Evolutionary conservation across 192 early-diverging fungal genomes (phyloP), one percentile per base, ranked within the genome.

Genomic region (Coemansia sp.): DNA sequence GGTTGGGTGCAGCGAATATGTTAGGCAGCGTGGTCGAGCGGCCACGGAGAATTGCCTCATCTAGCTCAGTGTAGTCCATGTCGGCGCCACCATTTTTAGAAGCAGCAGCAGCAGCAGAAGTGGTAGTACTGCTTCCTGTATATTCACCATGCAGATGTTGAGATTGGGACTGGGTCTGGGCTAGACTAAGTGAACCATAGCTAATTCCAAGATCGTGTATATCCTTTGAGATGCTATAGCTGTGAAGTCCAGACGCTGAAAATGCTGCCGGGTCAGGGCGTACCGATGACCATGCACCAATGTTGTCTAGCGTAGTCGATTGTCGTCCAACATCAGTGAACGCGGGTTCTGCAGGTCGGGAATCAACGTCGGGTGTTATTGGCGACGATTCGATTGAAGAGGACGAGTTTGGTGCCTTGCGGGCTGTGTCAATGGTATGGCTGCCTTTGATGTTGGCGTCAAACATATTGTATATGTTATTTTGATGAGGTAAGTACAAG

Each of bases 1-100:
- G 53, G 22, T 67, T 71, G 6, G 64, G 64, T 17, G 51, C 55
- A 22, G 67, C 48, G 25, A 78, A 71, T 27, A 78, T 78, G 37
- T 78, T 67, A 15, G 74, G 64, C 24, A 78, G 58, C 1, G 74
- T 78, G 30, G 74, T 78, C 11, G 74, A 78, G 48, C 74, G 67
- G 21, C 67, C 74, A 24, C 74, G 64, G 6, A 78, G 64, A 43
- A 78, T 78, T 9, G 74, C 74, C 48, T 78, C 74, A 24, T 78
- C 74, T n/a, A 78, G 64, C 64, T 61, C 64, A 0, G 74, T 52
- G 38, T 71, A 78, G 55, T 78, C 74, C 25, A 66, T 39, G 4
- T 77, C 63, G 14, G 27, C 44, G n/a, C 22, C 13, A 10, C 13
- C 13, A 24, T 46, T 37, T 21, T 23, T 50, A 7, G 27, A 15